A percentile compares a stretch with the other conserved stretches of the same genome.
Evolutionary conservation across 1,284 basidiomycete genomes (phyloP).

Genomic region (Marasmius tenuissimus): DNA sequence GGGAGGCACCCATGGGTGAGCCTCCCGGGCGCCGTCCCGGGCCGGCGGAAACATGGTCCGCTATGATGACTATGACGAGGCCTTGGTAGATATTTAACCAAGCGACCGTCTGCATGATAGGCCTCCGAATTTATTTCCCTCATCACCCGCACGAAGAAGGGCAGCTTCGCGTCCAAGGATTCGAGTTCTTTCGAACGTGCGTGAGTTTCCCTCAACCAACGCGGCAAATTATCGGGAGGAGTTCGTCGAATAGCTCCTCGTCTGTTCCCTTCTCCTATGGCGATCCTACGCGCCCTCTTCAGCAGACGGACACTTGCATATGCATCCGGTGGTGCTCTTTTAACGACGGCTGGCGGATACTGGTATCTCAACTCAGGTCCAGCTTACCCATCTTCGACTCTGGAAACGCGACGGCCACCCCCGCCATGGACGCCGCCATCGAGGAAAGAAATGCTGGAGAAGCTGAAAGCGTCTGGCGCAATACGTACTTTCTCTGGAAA

Average conservation of each 20-base stretch:
- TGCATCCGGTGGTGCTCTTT: not conserved
- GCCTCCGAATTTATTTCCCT: too few species aligned
- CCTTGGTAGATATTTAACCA: too few species aligned
- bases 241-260: not conserved
- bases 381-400: constrained; percentile 59
- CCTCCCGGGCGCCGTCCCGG: too few species aligned
- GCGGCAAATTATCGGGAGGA: not conserved
- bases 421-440: constrained; percentile 77
- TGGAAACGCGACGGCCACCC: constrained; percentile 63
- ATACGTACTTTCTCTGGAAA: constrained; percentile 16
- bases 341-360: constrained; percentile 46
- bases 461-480: constrained; percentile 47
- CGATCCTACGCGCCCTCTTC: constrained; percentile 1
- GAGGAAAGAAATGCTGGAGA: constrained; percentile 60
- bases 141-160: too few species aligned
- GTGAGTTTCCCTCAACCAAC: not conserved
- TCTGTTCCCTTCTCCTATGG: not conserved
- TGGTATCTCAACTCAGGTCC: constrained; percentile 73
- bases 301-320: not conserved
- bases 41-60: too few species aligned
- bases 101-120: too few species aligned
- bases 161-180: not conserved
- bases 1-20: too few species aligned
- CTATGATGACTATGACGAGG: too few species aligned
- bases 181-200: not conserved